Evolutionary conservation across 441 rosid species (phyloP).

Genomic region (Monsonia emarginata): DNA sequence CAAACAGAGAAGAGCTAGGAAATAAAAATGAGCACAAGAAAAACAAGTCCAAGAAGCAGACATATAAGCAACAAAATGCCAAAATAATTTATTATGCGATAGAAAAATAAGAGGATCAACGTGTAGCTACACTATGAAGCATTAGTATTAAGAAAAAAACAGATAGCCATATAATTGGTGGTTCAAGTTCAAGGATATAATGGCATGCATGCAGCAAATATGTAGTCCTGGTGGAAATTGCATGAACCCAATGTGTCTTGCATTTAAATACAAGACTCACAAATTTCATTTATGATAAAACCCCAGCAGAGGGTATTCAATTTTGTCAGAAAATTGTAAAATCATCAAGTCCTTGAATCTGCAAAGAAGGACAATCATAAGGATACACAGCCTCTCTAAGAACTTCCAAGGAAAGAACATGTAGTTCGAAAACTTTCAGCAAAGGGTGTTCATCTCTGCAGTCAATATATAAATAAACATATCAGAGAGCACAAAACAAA

Average conservation of each 20-base stretch:
- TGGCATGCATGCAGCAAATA: not conserved
- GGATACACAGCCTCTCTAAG: slow-evolving; percentile 81
- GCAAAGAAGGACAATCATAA: slow-evolving; percentile 11
- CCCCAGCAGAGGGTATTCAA: not conserved
- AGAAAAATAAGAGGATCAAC: not conserved
- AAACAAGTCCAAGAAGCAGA: no score
- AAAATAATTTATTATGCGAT: not conserved
- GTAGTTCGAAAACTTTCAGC: slow-evolving; percentile 46
- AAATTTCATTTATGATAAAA: slow-evolving; percentile 11
- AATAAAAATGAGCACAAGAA: no score
- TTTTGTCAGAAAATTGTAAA: not conserved
- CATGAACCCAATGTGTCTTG: not conserved
- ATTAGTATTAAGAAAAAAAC: not conserved
- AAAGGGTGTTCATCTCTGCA: slow-evolving; percentile 48
- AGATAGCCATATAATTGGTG: slow-evolving; percentile 1
- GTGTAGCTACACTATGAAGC: not conserved
- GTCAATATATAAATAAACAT: slow-evolving; percentile 18
- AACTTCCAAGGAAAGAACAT: slow-evolving; percentile 55
- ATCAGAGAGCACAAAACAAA: slow-evolving; percentile 18
- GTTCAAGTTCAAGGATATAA: slow-evolving; percentile 4
- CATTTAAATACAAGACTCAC: slow-evolving; percentile 1
- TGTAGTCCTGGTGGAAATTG: not conserved
- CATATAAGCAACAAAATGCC: no score
- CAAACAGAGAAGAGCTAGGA: no score
- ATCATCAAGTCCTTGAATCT: slow-evolving; percentile 3